A percentile compares a stretch with the other conserved stretches of the same genome.
Evolutionary conservation across 179 eudicot genomes (phyloP).

Genomic region (Carnegiea gigantea): DNA sequence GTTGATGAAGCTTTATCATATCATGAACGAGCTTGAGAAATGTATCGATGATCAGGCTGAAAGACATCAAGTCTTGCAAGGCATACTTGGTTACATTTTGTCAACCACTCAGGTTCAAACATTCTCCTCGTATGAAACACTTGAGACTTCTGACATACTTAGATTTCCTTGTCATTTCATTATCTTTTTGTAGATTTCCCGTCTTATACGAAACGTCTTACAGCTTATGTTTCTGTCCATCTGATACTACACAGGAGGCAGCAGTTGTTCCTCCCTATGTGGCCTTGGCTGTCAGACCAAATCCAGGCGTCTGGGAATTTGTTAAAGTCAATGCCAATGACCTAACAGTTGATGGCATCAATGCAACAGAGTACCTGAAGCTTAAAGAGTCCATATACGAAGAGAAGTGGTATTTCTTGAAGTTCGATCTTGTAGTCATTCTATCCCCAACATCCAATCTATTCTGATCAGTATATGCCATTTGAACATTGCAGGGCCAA

Average conservation of each 20-base stretch:
- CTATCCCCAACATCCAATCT: not conserved
- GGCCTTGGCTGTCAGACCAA: slow-evolving; percentile 77
- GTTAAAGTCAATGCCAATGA: slow-evolving; percentile 67
- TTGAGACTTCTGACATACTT: not conserved
- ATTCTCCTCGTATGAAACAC: not conserved
- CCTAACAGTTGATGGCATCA: slow-evolving; percentile 62
- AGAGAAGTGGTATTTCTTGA: slow-evolving; percentile 52
- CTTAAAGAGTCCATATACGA: slow-evolving; percentile 71
- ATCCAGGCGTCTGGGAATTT: slow-evolving; percentile 79
- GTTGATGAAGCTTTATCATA: slow-evolving; percentile 66
- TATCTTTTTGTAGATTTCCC: not conserved
- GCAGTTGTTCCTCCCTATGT: slow-evolving; percentile 82
- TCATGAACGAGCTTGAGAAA: slow-evolving; percentile 69
- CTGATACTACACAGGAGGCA: slow-evolving; percentile 66
- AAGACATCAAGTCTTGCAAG: slow-evolving; percentile 66
- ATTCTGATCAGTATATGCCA: not conserved
- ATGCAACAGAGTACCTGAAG: slow-evolving; percentile 66
- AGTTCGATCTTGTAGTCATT: not conserved
- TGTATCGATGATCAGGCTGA: slow-evolving; percentile 67
- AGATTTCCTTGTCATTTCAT: not conserved
- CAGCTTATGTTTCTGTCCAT: not conserved
- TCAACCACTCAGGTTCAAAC: slow-evolving; percentile 64
- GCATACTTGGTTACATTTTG: slow-evolving; percentile 73
- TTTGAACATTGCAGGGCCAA: slow-evolving; percentile 59
- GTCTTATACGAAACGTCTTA: not conserved